These are phyloP conservation scores for Sugiyamaella floridensis DNA, from an alignment of 805 yeast genomes.

Conservation along the genomic window DNA sequence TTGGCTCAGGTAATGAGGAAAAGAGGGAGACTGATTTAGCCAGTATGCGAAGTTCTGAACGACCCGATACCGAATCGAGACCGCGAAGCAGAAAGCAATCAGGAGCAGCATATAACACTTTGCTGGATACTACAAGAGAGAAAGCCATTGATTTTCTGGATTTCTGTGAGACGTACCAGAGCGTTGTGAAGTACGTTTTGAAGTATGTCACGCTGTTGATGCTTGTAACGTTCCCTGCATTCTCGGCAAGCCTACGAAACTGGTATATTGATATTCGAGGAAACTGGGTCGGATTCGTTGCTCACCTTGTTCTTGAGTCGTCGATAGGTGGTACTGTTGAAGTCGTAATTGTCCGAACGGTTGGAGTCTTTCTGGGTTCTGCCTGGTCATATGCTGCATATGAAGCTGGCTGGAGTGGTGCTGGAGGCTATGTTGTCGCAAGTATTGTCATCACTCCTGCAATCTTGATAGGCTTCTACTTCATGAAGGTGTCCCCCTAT, in stretches of 20 bases:
- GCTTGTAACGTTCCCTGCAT: constrained; percentile 46
- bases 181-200: constrained; percentile 41
- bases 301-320: constrained; percentile 43
- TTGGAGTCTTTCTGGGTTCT: constrained; percentile 43
- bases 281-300: constrained; percentile 49
- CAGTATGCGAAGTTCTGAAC: background rate
- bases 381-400: constrained; percentile 45
- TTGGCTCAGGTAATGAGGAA: constrained; percentile 19
- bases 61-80: background rate
- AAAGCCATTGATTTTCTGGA: constrained; percentile 20
- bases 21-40: constrained; percentile 14
- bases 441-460: constrained; percentile 39
- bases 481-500: constrained; percentile 40
- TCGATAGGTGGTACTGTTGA: constrained; percentile 46
- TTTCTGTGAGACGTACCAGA: constrained; percentile 12
- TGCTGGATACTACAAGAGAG: constrained; percentile 3
- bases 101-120: no score
- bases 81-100: background rate
- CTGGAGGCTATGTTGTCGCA: constrained; percentile 33
- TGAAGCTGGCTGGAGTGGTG: constrained; percentile 33
- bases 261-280: constrained; percentile 47
- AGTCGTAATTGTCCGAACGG: constrained; percentile 41
- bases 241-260: constrained; percentile 39
- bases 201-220: constrained; percentile 42
- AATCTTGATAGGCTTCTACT: constrained; percentile 42